A percentile compares a stretch with the other conserved stretches of the same genome.
phyloP scores from a whole-genome alignment of 768 basidiomycete genomes.

The Pleurotus ostreatus region DNA sequence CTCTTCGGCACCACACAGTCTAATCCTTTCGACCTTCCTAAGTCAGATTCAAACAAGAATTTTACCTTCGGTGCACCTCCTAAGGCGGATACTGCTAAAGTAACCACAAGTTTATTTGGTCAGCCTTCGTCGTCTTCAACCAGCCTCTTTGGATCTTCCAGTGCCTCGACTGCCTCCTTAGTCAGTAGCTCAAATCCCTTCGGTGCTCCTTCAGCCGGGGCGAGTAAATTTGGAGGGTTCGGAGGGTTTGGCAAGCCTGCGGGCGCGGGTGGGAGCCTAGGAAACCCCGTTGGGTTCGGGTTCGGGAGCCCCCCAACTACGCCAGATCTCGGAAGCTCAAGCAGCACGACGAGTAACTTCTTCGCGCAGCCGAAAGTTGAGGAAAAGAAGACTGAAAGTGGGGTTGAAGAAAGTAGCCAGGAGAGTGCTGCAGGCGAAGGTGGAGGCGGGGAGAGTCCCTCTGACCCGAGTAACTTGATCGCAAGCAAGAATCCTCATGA shows the following conservation, averaged over 20 bases:
- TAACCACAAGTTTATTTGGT: conserved; percentile 2
- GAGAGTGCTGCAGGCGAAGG: conserved; percentile 31
- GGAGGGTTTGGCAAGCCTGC: conserved; percentile 27
- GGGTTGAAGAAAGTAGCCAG: conserved; percentile 18
- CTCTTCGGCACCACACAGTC: not conserved
- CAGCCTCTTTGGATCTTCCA: not conserved
- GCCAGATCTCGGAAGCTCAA: conserved; percentile 12
- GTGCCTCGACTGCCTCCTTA: not conserved
- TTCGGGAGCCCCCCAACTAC: conserved; percentile 41
- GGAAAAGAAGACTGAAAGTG: conserved; percentile 12
- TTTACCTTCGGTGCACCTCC: not conserved
- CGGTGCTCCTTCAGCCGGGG: not conserved
- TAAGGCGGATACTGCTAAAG: not conserved
- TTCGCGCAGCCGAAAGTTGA: conserved; percentile 13
- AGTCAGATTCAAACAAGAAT: not conserved
- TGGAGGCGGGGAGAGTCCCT: conserved; percentile 44
- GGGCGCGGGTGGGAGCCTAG: conserved; percentile 42
- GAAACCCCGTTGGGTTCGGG: conserved; percentile 62
- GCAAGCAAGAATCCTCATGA: conserved; percentile 44
- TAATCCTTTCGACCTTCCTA: conserved; percentile 1
- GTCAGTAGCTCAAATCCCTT: not conserved
- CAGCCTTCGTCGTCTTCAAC: not conserved
- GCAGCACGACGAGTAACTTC: conserved; percentile 7
- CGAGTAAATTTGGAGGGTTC: conserved; percentile 17
- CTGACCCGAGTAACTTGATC: conserved; percentile 9